phyloP scores from a whole-genome alignment of 1,284 basidiomycete genomes.

The Retiboletus flavoniger region DNA sequence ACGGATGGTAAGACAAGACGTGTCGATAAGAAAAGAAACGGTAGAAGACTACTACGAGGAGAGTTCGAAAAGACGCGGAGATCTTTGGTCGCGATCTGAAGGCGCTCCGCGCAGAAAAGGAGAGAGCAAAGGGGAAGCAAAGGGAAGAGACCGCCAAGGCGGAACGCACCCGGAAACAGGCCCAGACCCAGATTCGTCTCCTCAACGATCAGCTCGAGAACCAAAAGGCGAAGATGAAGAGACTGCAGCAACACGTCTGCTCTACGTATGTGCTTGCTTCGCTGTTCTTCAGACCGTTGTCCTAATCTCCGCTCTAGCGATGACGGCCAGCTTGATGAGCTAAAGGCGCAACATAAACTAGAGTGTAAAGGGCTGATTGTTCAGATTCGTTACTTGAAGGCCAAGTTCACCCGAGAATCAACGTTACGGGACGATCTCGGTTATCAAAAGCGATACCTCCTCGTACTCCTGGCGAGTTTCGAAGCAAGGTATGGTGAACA shows the following conservation, averaged over 20 bases:
- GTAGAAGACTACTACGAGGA: too few species aligned
- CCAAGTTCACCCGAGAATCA: constrained; percentile 85
- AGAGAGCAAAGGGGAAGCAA: constrained; percentile 54
- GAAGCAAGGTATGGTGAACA: constrained; percentile 64
- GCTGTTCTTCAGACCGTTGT: not conserved
- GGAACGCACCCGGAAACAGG: constrained; percentile 63
- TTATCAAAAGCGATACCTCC: constrained; percentile 85
- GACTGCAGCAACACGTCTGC: constrained; percentile 56
- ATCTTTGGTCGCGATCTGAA: constrained; percentile 74
- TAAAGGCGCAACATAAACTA: constrained; percentile 72
- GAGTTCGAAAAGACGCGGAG: constrained; percentile 72
- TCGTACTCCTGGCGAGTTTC: constrained; percentile 61
- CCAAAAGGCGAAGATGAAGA: constrained; percentile 49
- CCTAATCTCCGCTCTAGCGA: constrained; percentile 36
- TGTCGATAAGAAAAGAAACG: too few species aligned
- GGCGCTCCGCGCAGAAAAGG: constrained; percentile 62
- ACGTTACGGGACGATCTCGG: constrained; percentile 76
- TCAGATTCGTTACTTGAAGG: constrained; percentile 90
- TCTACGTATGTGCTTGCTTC: constrained; percentile 43
- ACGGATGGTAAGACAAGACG: too few species aligned
- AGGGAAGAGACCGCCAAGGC: constrained; percentile 51
- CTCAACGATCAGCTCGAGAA: constrained; percentile 67
- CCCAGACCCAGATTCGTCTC: constrained; percentile 60
- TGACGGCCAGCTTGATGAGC: constrained; percentile 46
- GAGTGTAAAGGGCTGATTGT: constrained; percentile 87